Percentiles rank a stretch among this genome's conserved stretches.
Evolutionary conservation across 208 protist species (phyloP).

Genomic region (Trypanosoma theileri): DNA sequence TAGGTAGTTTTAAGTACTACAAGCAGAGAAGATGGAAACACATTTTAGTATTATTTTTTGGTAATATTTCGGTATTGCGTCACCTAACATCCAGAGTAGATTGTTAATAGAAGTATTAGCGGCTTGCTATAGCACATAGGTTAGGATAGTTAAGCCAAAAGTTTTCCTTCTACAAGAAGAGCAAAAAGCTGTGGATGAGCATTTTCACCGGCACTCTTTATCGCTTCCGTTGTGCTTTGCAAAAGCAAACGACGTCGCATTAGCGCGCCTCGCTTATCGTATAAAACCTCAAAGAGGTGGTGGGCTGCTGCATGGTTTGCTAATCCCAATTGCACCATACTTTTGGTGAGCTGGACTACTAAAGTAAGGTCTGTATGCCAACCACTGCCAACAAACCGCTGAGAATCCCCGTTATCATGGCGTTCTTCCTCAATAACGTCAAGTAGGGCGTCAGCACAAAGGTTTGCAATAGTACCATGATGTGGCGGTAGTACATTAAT

Average conservation of each 20-base stretch:
- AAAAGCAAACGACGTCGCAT: slow-evolving; percentile 58
- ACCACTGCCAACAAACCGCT: not conserved
- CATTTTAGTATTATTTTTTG: too few species aligned
- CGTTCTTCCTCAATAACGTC: not conserved
- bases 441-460: too few species aligned
- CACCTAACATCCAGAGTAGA: too few species aligned
- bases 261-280: slow-evolving; percentile 51
- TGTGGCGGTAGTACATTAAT: too few species aligned
- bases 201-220: slow-evolving; percentile 35
- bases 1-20: too few species aligned
- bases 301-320: slow-evolving; percentile 36
- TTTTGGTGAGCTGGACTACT: slow-evolving; percentile 23
- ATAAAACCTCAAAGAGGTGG: slow-evolving; percentile 47
- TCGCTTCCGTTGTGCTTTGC: slow-evolving; percentile 44
- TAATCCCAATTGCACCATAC: slow-evolving; percentile 22
- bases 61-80: too few species aligned
- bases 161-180: slow-evolving; percentile 32
- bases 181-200: slow-evolving; percentile 44
- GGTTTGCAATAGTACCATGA: slow-evolving; percentile 5
- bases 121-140: too few species aligned
- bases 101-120: too few species aligned
- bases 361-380: slow-evolving; percentile 26
- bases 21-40: too few species aligned
- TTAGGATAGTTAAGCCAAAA: slow-evolving; percentile 13
- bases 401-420: not conserved